phyloP scores from a whole-genome alignment of 192 early-diverging fungal species.

The Obelidium mucronatum region DNA sequence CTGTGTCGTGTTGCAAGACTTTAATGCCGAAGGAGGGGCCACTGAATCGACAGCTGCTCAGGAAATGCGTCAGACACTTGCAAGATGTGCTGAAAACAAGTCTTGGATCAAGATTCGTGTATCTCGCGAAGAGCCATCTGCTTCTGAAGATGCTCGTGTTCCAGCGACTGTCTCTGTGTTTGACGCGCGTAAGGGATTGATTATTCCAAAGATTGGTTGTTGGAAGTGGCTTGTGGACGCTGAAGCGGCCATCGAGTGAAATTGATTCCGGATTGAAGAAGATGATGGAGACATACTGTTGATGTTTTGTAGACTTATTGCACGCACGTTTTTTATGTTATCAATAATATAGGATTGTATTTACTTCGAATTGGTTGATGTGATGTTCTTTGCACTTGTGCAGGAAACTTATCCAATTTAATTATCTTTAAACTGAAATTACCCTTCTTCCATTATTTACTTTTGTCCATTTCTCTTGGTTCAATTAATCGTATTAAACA shows the following conservation, averaged over 20 bases:
- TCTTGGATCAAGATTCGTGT: conserved; percentile 21
- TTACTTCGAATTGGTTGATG: too few relatives aligned
- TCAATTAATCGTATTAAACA: too few relatives aligned
- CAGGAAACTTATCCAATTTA: too few relatives aligned
- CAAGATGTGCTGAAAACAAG: neutral
- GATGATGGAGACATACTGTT: conserved; percentile 33
- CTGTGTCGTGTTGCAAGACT: neutral
- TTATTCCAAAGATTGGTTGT: conserved; percentile 30
- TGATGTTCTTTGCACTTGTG: too few relatives aligned
- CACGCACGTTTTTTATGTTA: too few relatives aligned
- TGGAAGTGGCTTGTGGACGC: conserved; percentile 26
- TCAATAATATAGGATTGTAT: too few relatives aligned
- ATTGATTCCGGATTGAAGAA: conserved; percentile 26
- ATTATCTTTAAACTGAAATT: too few relatives aligned
- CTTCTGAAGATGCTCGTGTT: neutral
- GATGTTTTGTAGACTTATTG: too few relatives aligned
- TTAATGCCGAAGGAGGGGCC: neutral
- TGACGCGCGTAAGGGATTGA: conserved; percentile 20
- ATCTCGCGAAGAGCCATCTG: neutral
- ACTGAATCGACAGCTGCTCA: neutral
- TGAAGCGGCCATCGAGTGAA: neutral
- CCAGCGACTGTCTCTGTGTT: conserved; percentile 28
- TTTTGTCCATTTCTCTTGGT: too few relatives aligned
- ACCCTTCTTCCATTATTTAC: too few relatives aligned
- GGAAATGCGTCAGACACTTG: neutral